Evolutionary conservation across 2,329 filamentous ascomycete species (phyloP).

Genomic region (Verticillium albo-atrum): DNA sequence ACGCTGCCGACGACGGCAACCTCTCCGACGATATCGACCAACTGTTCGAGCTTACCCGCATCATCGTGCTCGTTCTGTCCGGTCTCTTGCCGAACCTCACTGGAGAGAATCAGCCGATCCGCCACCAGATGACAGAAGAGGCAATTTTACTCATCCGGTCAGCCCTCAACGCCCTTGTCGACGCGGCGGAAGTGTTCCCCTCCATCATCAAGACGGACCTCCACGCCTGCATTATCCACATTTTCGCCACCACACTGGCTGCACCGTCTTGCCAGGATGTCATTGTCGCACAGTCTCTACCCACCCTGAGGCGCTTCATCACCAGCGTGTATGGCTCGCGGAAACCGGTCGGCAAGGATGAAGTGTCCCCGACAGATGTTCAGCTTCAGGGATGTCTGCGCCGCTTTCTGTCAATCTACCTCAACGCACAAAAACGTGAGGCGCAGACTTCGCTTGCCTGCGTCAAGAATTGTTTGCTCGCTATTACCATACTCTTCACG

Average conservation of each 20-base stretch:
- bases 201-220: conserved; percentile 94
- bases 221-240: conserved; percentile 94
- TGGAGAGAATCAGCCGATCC: conserved; percentile 59
- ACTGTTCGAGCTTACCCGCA: conserved; percentile 91
- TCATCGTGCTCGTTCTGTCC: conserved; percentile 89
- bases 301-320: conserved; percentile 89
- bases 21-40: conserved; percentile 97
- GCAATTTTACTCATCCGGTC: conserved; percentile 74
- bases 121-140: conserved; percentile 82
- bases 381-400: conserved; percentile 80
- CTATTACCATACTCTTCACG: conserved; percentile 84
- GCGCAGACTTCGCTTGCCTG: conserved; percentile 72
- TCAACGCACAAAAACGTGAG: conserved; percentile 71
- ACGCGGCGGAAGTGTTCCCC: conserved; percentile 93
- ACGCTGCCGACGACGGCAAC: conserved; percentile 66
- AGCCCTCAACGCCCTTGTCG: conserved; percentile 82
- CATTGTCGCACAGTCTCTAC: conserved; percentile 84
- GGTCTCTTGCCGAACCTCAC: conserved; percentile 80
- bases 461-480: conserved; percentile 89
- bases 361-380: conserved; percentile 48
- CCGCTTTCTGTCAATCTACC: conserved; percentile 76
- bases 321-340: conserved; percentile 60
- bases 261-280: conserved; percentile 83
- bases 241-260: conserved; percentile 88
- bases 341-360: conserved; percentile 25